These are phyloP conservation scores for Agrocybe pediades DNA, from an alignment of 768 basidiomycete genomes.

Conservation along the genomic window DNA sequence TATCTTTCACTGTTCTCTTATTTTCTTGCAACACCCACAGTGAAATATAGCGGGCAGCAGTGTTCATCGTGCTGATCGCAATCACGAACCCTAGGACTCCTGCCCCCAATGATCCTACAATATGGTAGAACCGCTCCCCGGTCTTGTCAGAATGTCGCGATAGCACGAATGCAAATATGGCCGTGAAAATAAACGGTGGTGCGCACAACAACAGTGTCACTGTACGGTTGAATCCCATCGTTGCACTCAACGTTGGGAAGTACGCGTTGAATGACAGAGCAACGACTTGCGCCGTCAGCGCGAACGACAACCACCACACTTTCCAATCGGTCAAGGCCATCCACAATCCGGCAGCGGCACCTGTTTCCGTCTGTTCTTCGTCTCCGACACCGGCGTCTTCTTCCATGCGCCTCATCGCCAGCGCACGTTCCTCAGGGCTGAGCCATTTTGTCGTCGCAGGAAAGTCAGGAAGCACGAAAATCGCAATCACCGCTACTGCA, in stretches of 20 bases:
- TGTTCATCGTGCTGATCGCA: conserved; percentile 69
- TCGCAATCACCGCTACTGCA: conserved; percentile 48
- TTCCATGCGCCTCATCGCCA: conserved; percentile 65
- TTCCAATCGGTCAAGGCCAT: conserved; percentile 76
- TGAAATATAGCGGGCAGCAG: conserved; percentile 69
- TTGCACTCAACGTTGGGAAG: conserved; percentile 78
- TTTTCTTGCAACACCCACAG: conserved; percentile 39
- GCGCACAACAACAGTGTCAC: conserved; percentile 75
- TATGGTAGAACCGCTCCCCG: conserved; percentile 78
- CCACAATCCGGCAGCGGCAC: conserved; percentile 46
- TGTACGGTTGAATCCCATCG: conserved; percentile 69
- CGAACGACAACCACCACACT: conserved; percentile 77
- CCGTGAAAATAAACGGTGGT: conserved; percentile 73
- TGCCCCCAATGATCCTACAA: conserved; percentile 51
- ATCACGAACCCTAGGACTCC: conserved; percentile 77
- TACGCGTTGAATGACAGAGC: conserved; percentile 80
- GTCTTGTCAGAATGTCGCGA: conserved; percentile 73
- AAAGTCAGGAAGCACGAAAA: conserved; percentile 79
- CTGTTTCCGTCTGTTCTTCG: conserved; percentile 50
- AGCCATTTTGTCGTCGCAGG: conserved; percentile 65
- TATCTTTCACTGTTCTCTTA: conserved; percentile 26
- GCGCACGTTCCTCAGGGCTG: conserved; percentile 53
- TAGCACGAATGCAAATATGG: conserved; percentile 55
- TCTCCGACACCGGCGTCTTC: conserved; percentile 57
- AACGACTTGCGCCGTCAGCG: conserved; percentile 59